phyloP scores from a whole-genome alignment of 2,329 filamentous ascomycete species.

The Ceratocystis ficicola region DNA sequence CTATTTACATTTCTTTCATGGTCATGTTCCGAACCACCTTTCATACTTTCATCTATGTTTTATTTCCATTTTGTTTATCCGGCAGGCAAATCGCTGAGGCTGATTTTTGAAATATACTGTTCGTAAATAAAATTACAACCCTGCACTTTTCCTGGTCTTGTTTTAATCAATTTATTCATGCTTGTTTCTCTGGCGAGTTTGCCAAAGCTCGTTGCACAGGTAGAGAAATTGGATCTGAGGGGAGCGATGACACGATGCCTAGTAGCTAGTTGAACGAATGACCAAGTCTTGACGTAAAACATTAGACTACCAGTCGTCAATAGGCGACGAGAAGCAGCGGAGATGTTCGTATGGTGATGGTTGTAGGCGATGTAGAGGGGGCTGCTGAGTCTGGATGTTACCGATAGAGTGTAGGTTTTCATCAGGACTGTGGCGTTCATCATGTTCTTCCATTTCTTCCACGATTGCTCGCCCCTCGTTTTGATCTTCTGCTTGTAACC shows the following conservation, averaged over 20 bases:
- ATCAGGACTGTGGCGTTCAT: not conserved
- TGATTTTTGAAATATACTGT: conserved; percentile 8
- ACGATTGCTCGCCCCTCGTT: not conserved
- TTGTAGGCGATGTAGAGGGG: not conserved
- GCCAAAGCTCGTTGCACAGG: not conserved
- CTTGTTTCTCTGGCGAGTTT: not conserved
- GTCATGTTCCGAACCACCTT: not conserved
- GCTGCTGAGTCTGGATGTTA: not conserved
- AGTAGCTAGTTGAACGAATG: too few relatives aligned
- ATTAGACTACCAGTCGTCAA: not conserved
- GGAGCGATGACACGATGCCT: too few relatives aligned
- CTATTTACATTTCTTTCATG: not conserved
- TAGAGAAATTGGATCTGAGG: too few relatives aligned
- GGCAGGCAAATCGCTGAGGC: not conserved
- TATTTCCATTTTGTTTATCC: conserved; percentile 5
- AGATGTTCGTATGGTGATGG: not conserved
- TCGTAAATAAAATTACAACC: not conserved
- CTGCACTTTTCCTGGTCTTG: not conserved
- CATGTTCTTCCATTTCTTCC: not conserved
- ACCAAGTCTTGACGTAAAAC: not conserved
- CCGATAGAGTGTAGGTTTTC: not conserved
- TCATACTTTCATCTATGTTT: not conserved
- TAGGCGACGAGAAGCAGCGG: not conserved
- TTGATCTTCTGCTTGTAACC: not conserved
- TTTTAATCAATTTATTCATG: not conserved